These are phyloP conservation scores for Podaxis sp. DNA, from an alignment of 768 basidiomycete genomes.

Conservation along the genomic window DNA sequence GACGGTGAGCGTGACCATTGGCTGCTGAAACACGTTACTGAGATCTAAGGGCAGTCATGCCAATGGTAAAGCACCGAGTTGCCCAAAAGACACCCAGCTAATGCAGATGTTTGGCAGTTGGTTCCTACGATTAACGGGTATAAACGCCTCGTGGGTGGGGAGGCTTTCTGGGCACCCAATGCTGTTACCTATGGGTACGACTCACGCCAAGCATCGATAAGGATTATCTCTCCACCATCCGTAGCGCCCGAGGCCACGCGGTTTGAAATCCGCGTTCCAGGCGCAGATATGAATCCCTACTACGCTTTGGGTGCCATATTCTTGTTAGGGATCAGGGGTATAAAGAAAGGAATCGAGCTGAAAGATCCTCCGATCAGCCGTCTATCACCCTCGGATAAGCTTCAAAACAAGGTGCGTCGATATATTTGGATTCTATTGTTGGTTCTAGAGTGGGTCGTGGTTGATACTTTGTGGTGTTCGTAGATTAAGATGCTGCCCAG, in stretches of 20 bases:
- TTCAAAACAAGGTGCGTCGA: conserved; percentile 48
- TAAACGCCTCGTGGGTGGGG: conserved; percentile 92
- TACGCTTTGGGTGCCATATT: conserved; percentile 88
- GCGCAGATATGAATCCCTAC: conserved; percentile 96
- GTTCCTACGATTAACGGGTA: conserved; percentile 96
- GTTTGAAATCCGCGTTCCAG: conserved; percentile 92
- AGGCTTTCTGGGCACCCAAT: conserved; percentile 93
- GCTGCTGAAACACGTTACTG: background rate
- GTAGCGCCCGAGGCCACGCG: conserved; percentile 80
- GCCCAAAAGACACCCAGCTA: background rate
- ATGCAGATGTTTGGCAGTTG: conserved; percentile 38
- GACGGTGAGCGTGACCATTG: conserved; percentile 59
- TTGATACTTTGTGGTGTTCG: conserved; percentile 16
- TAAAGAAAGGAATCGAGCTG: conserved; percentile 70
- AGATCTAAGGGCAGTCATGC: conserved; percentile 56
- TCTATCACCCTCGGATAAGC: conserved; percentile 53
- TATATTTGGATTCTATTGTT: background rate
- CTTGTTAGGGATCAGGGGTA: conserved; percentile 82
- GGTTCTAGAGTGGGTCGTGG: conserved; percentile 12
- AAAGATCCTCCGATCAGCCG: conserved; percentile 69
- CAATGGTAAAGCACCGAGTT: conserved; percentile 52
- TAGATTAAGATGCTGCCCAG: conserved; percentile 75
- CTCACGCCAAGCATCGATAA: conserved; percentile 87
- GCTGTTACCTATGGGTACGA: conserved; percentile 95
- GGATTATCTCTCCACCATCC: conserved; percentile 90